Percentiles rank a stretch among this genome's conserved stretches.
Evolutionary conservation across 163 green algal genomes (phyloP).

Genomic region (Chlamydomonas reinhardtii): DNA sequence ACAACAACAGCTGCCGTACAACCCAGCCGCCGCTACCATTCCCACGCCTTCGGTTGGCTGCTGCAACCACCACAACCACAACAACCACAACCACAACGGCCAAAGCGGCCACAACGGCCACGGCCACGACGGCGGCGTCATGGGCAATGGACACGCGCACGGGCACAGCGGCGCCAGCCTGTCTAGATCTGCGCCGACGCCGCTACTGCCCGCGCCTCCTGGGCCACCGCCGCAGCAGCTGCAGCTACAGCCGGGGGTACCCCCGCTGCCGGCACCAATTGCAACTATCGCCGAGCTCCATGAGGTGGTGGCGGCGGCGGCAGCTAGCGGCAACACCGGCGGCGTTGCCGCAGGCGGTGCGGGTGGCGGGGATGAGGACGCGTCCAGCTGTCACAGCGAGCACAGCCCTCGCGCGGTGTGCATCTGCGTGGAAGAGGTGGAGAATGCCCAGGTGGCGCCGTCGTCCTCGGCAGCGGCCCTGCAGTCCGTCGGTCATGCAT

Average conservation of each 20-base stretch:
- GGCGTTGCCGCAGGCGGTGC: not conserved
- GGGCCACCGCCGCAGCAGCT: not conserved
- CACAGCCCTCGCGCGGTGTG: slow-evolving; percentile 25
- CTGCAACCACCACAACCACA: not conserved
- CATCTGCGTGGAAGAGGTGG: slow-evolving; percentile 27
- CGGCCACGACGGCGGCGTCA: not conserved
- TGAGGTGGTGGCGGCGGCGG: not conserved
- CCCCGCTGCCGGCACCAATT: too few relatives aligned
- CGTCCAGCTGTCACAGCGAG: slow-evolving; percentile 23
- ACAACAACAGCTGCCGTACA: too few relatives aligned
- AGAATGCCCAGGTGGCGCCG: not conserved
- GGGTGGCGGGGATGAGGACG: not conserved
- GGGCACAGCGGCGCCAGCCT: not conserved
- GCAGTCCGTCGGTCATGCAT: too few relatives aligned
- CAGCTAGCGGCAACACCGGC: too few relatives aligned
- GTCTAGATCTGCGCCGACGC: not conserved
- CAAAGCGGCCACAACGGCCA: not conserved
- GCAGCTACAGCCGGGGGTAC: not conserved
- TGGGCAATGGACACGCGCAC: too few relatives aligned
- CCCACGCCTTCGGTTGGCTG: too few relatives aligned
- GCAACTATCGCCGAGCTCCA: too few relatives aligned
- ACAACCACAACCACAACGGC: slow-evolving; percentile 2
- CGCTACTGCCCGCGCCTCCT: not conserved
- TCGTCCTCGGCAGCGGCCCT: too few relatives aligned
- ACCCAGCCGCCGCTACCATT: too few relatives aligned